phyloP scores from a whole-genome alignment of 495 filamentous ascomycete genomes.

The Talaromyces borbonicus region DNA sequence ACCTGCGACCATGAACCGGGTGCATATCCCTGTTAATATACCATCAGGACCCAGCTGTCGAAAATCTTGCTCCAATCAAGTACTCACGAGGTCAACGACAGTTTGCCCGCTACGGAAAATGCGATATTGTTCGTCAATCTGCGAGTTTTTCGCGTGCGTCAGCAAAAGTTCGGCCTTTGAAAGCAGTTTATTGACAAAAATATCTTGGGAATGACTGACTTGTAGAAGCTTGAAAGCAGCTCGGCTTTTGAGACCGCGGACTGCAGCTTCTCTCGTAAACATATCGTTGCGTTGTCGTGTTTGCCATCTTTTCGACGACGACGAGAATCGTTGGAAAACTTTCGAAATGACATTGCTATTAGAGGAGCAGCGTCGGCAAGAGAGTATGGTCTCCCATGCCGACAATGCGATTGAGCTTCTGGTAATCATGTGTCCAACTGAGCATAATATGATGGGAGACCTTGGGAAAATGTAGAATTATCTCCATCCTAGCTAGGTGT shows the following conservation, averaged over 20 bases:
- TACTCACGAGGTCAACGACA: slow-evolving; percentile 70
- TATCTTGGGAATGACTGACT: slow-evolving; percentile 25
- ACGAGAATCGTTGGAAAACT: slow-evolving; percentile 35
- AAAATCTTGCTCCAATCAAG: background rate
- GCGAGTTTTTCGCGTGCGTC: background rate
- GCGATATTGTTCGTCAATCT: slow-evolving; percentile 73
- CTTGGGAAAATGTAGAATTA: too few relatives aligned
- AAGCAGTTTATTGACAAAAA: background rate
- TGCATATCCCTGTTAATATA: slow-evolving; percentile 63
- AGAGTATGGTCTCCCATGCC: background rate
- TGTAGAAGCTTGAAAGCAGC: slow-evolving; percentile 89
- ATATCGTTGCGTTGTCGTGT: slow-evolving; percentile 61
- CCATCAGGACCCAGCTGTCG: slow-evolving; percentile 8
- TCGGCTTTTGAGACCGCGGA: slow-evolving; percentile 71
- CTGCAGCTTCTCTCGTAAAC: slow-evolving; percentile 60
- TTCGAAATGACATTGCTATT: background rate
- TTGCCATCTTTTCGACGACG: slow-evolving; percentile 76
- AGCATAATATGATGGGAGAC: background rate
- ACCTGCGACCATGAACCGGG: slow-evolving; percentile 94
- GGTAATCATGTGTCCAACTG: background rate
- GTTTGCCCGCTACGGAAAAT: slow-evolving; percentile 73
- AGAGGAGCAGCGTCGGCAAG: background rate
- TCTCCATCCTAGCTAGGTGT: too few relatives aligned
- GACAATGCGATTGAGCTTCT: background rate
- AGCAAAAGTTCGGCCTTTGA: background rate